These are phyloP conservation scores for Gossypium gossypioides DNA, from an alignment of 441 rosid genomes.

Conservation along the genomic window DNA sequence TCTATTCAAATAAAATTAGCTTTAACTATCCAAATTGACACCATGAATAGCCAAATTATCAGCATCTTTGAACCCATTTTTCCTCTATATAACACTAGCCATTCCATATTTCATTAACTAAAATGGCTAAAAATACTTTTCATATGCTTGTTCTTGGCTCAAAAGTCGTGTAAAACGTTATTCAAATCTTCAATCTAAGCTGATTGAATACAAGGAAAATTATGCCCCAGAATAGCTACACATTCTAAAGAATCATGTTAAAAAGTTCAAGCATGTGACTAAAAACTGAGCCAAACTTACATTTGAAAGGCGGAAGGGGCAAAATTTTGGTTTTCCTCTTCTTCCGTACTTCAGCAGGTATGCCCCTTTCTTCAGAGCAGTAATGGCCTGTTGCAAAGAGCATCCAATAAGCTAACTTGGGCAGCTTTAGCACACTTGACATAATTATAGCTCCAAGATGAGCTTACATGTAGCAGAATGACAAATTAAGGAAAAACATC, in stretches of 20 bases:
- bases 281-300: slow-evolving; percentile 38
- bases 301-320: slow-evolving; percentile 94
- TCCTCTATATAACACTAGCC: neutral
- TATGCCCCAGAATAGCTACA: neutral
- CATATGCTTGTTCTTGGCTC: neutral
- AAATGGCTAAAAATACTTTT: neutral
- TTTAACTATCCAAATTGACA: neutral
- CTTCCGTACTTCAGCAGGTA: slow-evolving; percentile 93
- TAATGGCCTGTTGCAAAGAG: slow-evolving; percentile 69
- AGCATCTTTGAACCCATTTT: neutral
- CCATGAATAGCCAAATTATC: neutral
- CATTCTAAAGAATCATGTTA: neutral
- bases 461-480: slow-evolving; percentile 7
- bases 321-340: slow-evolving; percentile 95
- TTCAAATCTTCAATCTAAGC: neutral
- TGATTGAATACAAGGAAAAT: neutral
- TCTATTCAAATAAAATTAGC: neutral
- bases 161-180: neutral
- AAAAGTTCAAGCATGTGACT: neutral
- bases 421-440: slow-evolving; percentile 21
- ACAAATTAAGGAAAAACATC: slow-evolving; percentile 3
- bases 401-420: slow-evolving; percentile 25
- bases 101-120: slow-evolving; percentile 8
- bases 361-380: slow-evolving; percentile 90
- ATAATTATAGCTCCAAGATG: slow-evolving; percentile 10